These are phyloP conservation scores for Paramecium caudatum DNA, from an alignment of 73 alveolate genomes.

Conservation along the genomic window DNA sequence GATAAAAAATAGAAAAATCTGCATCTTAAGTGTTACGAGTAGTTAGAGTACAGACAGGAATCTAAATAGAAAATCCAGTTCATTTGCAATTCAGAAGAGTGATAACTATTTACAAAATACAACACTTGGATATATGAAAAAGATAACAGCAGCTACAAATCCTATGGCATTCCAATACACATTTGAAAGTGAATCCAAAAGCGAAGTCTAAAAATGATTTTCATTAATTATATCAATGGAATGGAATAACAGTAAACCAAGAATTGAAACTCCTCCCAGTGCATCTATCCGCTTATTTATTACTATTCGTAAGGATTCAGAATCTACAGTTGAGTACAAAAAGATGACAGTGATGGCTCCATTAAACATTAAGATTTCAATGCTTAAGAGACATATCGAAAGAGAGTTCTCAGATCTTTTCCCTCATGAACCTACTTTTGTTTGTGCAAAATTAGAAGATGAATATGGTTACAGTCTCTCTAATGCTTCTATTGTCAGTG, in stretches of 20 bases:
- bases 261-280: background rate
- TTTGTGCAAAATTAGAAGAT: constrained; percentile 90
- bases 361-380: constrained; percentile 77
- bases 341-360: constrained; percentile 66
- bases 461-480: constrained; percentile 90
- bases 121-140: constrained; percentile 62
- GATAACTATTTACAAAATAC: constrained; percentile 34
- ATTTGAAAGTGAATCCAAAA: constrained; percentile 45
- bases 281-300: constrained; percentile 9
- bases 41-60: constrained; percentile 60
- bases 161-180: constrained; percentile 63
- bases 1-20: constrained; percentile 50
- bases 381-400: constrained; percentile 87
- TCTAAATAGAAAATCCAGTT: constrained; percentile 38
- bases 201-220: constrained; percentile 6
- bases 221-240: constrained; percentile 27
- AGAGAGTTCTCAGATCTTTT: constrained; percentile 90
- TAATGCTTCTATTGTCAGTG: constrained; percentile 86
- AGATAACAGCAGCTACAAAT: constrained; percentile 55
- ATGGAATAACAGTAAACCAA: constrained; percentile 17
- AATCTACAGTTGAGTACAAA: constrained; percentile 11
- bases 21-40: constrained; percentile 27
- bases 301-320: constrained; percentile 40
- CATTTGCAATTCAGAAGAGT: background rate
- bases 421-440: constrained; percentile 92